Percentiles rank a stretch among this genome's conserved stretches.
phyloP scores from a whole-genome alignment of 495 filamentous ascomycete genomes.

The Pseudoneurospora amorphoporcata region DNA sequence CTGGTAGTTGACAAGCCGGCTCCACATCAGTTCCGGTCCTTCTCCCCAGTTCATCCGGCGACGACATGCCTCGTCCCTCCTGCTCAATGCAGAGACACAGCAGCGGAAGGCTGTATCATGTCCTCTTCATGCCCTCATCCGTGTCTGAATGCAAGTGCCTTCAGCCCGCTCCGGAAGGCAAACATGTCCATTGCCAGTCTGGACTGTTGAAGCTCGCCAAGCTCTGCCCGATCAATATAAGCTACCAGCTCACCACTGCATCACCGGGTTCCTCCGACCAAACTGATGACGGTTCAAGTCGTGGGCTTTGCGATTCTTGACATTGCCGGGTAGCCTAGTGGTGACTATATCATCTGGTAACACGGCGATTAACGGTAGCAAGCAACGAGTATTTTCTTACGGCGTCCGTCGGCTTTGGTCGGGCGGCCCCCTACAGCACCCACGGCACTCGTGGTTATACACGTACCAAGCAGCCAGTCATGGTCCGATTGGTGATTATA shows the following conservation, averaged over 20 bases:
- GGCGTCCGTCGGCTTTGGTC: background rate
- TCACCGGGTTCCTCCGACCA: background rate
- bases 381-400: background rate
- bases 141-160: background rate
- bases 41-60: background rate
- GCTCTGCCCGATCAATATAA: background rate
- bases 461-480: background rate
- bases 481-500: background rate
- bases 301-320: background rate
- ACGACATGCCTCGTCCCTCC: background rate
- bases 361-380: background rate
- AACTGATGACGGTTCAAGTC: background rate
- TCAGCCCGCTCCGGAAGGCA: background rate
- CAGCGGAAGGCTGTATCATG: background rate
- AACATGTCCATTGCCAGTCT: background rate
- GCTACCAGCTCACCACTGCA: background rate
- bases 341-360: background rate
- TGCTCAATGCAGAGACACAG: background rate
- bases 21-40: background rate
- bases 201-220: background rate
- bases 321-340: background rate
- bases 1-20: background rate
- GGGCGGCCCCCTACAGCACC: background rate
- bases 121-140: background rate
- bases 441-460: background rate